Base-by-base conservation (phyloP, 1,284 basidiomycete species). In the Afroboletus lepidellus region DNA sequence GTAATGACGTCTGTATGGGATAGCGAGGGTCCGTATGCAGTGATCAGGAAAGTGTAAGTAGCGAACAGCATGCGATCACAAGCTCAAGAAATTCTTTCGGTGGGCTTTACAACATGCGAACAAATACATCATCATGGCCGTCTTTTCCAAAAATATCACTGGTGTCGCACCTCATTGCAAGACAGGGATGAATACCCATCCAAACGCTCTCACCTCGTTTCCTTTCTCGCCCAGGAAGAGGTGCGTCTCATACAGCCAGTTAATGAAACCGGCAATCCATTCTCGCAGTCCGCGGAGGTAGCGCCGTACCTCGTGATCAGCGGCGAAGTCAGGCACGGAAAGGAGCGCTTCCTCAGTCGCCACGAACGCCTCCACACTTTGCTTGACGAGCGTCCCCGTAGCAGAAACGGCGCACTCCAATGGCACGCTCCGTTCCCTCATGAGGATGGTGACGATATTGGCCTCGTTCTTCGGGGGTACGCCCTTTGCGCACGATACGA, bases 161-260 rank as follows among this genome's bases (percentile, higher is more conserved):
- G 11, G 8, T 16, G 15, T 41, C 27, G 13, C 29, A 15, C 11
- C 25, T 63, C 51, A 59, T 3, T 46, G 41, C 29, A 38, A n/a
- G n/a, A 57, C 50, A 15, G 64, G 66, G 6, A 69, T 42, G 13
- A 84, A 85, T 3, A 84, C 77, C 84, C 84, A 85, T 29, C 83
- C 81, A 64, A 81, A 83, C 8, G 74, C 71, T 58, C 79, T 72
- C 18, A 84, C 77, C 59, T 85, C 79, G 42, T 75, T 76, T 0
- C 79, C 81, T 51, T 76, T 77, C 33, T 73, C 72, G 37, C 80
- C 81, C 51, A 85, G 77, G 59, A 78, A 84, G 44, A 80, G 59
- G 50, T 81, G 74, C 3, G 76, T 81, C 64, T 84, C 81, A 57
- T 84, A 85, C 20, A 75, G 53, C 83, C 83, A 85, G 55, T 85